Conservation (phyloP, 177 flowering plant genomes). For the Vitis hybrid region DNA sequence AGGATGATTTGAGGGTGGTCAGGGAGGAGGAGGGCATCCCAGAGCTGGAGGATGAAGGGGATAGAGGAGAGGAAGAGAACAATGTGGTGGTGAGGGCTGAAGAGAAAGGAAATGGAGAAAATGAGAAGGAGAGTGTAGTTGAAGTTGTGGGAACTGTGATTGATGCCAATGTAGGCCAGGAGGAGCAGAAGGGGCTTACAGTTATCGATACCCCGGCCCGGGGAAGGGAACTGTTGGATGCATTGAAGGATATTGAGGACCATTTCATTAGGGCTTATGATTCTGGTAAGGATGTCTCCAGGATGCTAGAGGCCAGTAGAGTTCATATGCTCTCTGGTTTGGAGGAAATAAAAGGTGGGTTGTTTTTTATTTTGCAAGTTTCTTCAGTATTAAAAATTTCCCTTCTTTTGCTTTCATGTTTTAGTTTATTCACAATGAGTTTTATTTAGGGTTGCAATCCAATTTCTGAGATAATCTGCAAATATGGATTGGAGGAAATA, state of each 20-base stretch:
- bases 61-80: constrained; percentile 25
- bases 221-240: constrained; percentile 87
- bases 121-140: constrained; percentile 20
- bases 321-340: constrained; percentile 63
- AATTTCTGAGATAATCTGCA: background rate
- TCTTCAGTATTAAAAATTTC: background rate
- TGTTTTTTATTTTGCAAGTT: too few species aligned
- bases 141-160: constrained; percentile 32
- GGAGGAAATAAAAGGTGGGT: constrained; percentile 83
- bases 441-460: background rate
- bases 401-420: too few species aligned
- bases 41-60: constrained; percentile 79
- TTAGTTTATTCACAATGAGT: background rate
- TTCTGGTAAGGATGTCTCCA: constrained; percentile 81
- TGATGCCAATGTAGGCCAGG: constrained; percentile 25
- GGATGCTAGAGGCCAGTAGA: constrained; percentile 85
- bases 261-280: constrained; percentile 78
- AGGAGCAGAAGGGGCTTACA: constrained; percentile 52
- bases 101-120: constrained; percentile 17
- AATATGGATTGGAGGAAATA: background rate
- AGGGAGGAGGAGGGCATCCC: constrained; percentile 95
- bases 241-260: constrained; percentile 78
- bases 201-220: constrained; percentile 58
- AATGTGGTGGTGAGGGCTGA: constrained; percentile 31
- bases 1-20: constrained; percentile 81